A percentile compares a stretch with the other conserved stretches of the same genome.
Evolutionary conservation across 208 protist genomes (phyloP).

Genomic region (Wallacemonas collosoma): DNA sequence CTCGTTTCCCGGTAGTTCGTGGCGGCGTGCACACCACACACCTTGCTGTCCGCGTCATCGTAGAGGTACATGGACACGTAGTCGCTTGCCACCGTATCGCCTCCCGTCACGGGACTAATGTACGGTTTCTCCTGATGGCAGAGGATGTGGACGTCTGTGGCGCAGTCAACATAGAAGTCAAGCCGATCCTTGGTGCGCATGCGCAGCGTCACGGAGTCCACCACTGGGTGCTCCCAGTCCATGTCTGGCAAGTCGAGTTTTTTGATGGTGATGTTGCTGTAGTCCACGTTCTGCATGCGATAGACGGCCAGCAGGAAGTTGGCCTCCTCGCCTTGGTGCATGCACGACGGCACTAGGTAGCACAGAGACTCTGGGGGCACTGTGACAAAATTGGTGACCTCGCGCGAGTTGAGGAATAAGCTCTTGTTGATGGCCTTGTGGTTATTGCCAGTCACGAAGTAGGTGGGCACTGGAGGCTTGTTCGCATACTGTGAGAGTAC

Average conservation of each 20-base stretch:
- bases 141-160: constrained; percentile 57
- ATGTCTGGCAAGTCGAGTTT: constrained; percentile 43
- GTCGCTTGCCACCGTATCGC: constrained; percentile 57
- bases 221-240: constrained; percentile 38
- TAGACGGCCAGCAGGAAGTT: constrained; percentile 50
- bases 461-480: constrained; percentile 46
- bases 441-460: constrained; percentile 78
- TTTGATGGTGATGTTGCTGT: constrained; percentile 40
- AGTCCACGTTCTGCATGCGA: constrained; percentile 30
- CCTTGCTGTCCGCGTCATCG: constrained; percentile 43
- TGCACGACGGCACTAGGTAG: constrained; percentile 52
- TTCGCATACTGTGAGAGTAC: constrained; percentile 51
- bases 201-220: constrained; percentile 36
- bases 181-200: constrained; percentile 52
- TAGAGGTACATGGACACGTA: constrained; percentile 63
- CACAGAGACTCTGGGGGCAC: constrained; percentile 50
- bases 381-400: constrained; percentile 39
- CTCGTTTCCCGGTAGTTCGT: constrained; percentile 69
- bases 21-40: constrained; percentile 42
- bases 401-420: constrained; percentile 64
- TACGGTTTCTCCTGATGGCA: constrained; percentile 48
- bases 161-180: constrained; percentile 56
- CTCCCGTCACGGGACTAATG: constrained; percentile 35
- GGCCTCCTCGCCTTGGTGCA: constrained; percentile 32
- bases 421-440: constrained; percentile 74